Conservation (phyloP, 2,329 filamentous ascomycete species). For the Alternaria rosae region DNA sequence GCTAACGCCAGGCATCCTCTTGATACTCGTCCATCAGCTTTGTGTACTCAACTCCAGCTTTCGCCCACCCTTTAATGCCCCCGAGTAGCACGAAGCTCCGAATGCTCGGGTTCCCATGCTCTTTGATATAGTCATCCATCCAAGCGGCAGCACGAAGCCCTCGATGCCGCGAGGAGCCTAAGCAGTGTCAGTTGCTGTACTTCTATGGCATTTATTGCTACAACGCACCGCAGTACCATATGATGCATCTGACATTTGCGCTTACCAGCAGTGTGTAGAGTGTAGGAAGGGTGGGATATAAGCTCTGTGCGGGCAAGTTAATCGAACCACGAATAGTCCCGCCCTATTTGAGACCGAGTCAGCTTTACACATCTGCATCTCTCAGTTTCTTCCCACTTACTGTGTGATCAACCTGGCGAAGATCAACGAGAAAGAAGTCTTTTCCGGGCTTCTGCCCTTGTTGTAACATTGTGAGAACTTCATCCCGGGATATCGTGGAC, state of each 20-base stretch:
- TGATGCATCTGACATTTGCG: slow-evolving; percentile 58
- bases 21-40: slow-evolving; percentile 60
- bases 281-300: slow-evolving; percentile 59
- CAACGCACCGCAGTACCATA: slow-evolving; percentile 64
- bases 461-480: slow-evolving; percentile 3
- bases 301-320: slow-evolving; percentile 64
- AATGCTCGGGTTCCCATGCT: slow-evolving; percentile 51
- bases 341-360: slow-evolving; percentile 52
- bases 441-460: slow-evolving; percentile 11
- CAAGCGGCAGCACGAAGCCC: slow-evolving; percentile 62
- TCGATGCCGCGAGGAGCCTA: slow-evolving; percentile 63
- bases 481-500: not conserved
- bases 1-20: slow-evolving; percentile 6
- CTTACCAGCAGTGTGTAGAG: slow-evolving; percentile 61
- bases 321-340: slow-evolving; percentile 67
- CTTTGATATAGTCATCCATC: slow-evolving; percentile 61
- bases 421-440: slow-evolving; percentile 53
- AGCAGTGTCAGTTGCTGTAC: slow-evolving; percentile 1
- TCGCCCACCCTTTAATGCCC: slow-evolving; percentile 64
- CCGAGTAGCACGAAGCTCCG: slow-evolving; percentile 59
- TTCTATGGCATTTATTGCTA: not conserved
- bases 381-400: slow-evolving; percentile 33
- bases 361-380: not conserved
- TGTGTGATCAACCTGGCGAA: slow-evolving; percentile 61
- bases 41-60: slow-evolving; percentile 56